Conservation (phyloP, 2,329 filamentous ascomycete genomes). For the Aspergillus novoparasiticus region DNA sequence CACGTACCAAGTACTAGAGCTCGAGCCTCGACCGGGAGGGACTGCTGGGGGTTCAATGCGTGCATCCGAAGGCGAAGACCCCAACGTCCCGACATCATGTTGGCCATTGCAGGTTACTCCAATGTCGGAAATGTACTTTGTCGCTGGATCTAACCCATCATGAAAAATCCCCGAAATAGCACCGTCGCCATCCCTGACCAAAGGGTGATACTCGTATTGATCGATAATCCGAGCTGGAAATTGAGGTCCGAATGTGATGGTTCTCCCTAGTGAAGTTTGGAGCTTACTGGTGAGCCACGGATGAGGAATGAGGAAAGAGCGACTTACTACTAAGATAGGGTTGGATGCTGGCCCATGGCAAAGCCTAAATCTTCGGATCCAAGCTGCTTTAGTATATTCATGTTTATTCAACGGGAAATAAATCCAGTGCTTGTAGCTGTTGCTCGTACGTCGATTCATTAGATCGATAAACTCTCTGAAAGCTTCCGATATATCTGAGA, state of each 20-base stretch:
- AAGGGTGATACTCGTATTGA: conserved; percentile 9
- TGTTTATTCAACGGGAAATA: conserved; percentile 18
- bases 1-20: conserved; percentile 15
- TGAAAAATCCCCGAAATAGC: conserved; percentile 20
- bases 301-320: not conserved
- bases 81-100: not conserved
- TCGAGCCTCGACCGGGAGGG: not conserved
- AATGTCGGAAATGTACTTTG: not conserved
- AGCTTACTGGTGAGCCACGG: conserved; percentile 13
- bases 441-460: conserved; percentile 11
- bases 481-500: conserved; percentile 7
- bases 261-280: conserved; percentile 17
- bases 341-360: not conserved
- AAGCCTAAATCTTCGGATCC: conserved; percentile 10
- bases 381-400: conserved; percentile 14
- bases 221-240: not conserved
- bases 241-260: conserved; percentile 16
- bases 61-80: not conserved
- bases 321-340: conserved; percentile 15
- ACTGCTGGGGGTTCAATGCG: conserved; percentile 8
- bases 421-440: conserved; percentile 13
- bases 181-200: conserved; percentile 13
- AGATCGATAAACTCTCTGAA: conserved; percentile 13
- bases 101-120: conserved; percentile 20
- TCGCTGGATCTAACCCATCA: conserved; percentile 11